Base-by-base conservation (phyloP, 2,329 filamentous ascomycete species). In the Botryotinia narcissicola region DNA sequence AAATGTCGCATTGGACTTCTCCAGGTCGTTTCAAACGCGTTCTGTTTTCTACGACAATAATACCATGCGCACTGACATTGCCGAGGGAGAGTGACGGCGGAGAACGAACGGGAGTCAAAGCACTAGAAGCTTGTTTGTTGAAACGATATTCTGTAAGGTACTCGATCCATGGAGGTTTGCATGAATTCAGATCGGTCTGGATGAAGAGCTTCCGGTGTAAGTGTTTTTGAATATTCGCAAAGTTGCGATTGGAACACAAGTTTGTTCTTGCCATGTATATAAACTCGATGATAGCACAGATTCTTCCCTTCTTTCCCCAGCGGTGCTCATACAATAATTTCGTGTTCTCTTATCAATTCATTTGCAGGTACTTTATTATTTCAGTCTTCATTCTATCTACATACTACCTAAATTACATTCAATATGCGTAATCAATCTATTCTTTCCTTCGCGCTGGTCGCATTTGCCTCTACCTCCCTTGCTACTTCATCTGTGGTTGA, bases 361-460 rank as follows among this genome's bases (percentile, higher is more conserved):
- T 63, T 14, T 37, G 22, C 32, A 40, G 42, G 10, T 54, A 37
- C 35, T 54, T 46, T 60, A 32, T 16, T 10, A 51, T 71, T 40
- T 69, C 69, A 63, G 25, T 40, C 22, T 20, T 32, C 32, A 29
- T n/a, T n/a, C 32, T 35, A 35, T 32, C 51, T n/a, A 40, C 66
- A 42, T 51, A 48, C 32, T 37, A 18, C 44, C 22, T 29, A 63
- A 67, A 37, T n/a, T 9, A 67, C 48, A 51, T 37, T 46, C 70
- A 72, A 57, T 35, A 72, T 72, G 70, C 70, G 60, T 66, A 72
- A 32, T 66, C 60, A 64, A 66, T 72, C 70, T 3, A 57, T 72
- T 29, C 25, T 72, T 35, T 72, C 60, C 37, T 60, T 72, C 54
- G 70, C 70, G 70, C 70, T 72, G 60, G 70, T 72, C 70, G 70